Evolutionary conservation across 805 yeast species (phyloP).

Genomic region (Candida schatavii): DNA sequence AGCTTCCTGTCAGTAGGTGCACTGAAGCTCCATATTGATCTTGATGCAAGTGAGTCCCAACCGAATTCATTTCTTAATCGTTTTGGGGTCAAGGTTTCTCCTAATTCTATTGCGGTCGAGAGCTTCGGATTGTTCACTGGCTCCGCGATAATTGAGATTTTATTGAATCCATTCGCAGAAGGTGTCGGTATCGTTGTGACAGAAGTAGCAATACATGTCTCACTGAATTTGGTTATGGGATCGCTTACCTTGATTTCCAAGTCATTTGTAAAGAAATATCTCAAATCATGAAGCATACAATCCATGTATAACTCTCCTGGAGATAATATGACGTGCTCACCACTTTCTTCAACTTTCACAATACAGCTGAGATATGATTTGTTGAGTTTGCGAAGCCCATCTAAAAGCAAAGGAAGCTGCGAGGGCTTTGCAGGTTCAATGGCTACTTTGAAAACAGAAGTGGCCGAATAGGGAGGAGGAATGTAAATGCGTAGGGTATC

Average conservation of each 20-base stretch:
- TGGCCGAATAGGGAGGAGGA: constrained; percentile 39
- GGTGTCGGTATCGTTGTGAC: constrained; percentile 59
- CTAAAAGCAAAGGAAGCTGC: constrained; percentile 69
- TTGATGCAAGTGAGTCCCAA: constrained; percentile 83
- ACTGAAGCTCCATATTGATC: constrained; percentile 79
- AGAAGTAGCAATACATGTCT: constrained; percentile 67
- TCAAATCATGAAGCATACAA: constrained; percentile 72
- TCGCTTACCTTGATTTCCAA: constrained; percentile 80
- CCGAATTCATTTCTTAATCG: constrained; percentile 53
- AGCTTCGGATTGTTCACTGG: constrained; percentile 56
- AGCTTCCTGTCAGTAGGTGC: constrained; percentile 44
- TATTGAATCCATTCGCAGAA: constrained; percentile 52
- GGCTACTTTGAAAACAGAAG: constrained; percentile 74
- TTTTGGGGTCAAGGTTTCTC: constrained; percentile 50
- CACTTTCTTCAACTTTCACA: constrained; percentile 81
- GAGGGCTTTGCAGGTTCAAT: constrained; percentile 79
- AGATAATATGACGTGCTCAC: constrained; percentile 77
- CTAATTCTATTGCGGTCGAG: constrained; percentile 53
- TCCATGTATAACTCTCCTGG: constrained; percentile 89
- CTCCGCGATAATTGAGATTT: constrained; percentile 71
- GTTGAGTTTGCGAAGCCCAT: constrained; percentile 62
- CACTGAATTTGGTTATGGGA: constrained; percentile 77
- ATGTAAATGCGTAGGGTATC: constrained; percentile 14
- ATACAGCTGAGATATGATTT: constrained; percentile 64
- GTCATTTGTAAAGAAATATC: constrained; percentile 55